Percentiles rank a stretch among this genome's conserved stretches.
Conservation (phyloP, 1,139 yeast species). For the Taphrina betulina region DNA sequence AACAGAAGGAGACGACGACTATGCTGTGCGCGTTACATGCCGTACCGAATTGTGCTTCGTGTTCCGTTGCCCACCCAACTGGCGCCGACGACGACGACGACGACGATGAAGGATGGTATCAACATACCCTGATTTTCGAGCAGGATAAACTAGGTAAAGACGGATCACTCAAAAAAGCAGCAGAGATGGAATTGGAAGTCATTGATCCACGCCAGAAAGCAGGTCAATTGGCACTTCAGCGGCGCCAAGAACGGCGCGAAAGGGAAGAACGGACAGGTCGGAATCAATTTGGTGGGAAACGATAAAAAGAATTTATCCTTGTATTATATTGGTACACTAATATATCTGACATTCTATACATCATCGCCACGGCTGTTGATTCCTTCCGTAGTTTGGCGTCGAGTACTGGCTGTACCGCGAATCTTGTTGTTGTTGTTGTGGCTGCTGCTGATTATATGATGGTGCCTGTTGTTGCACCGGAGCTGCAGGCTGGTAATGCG, state of each 20-base stretch:
- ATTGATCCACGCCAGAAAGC: constrained; percentile 36
- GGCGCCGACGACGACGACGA: constrained; percentile 40
- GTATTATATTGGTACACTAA: neutral
- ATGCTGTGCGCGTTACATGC: constrained; percentile 40
- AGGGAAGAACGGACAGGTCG: constrained; percentile 15
- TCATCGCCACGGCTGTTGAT: neutral
- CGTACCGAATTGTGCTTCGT: constrained; percentile 39
- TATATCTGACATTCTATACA: neutral
- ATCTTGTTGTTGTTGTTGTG: constrained; percentile 1
- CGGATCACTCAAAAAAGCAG: constrained; percentile 21
- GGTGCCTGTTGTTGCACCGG: neutral
- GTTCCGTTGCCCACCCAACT: constrained; percentile 39
- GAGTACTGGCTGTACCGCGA: neutral
- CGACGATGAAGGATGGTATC: constrained; percentile 33
- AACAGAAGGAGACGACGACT: constrained; percentile 16
- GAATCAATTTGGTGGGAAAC: too few relatives aligned
- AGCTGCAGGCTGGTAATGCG: neutral
- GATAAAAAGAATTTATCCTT: too few relatives aligned
- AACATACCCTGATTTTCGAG: constrained; percentile 36
- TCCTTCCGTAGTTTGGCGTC: neutral
- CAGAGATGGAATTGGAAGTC: constrained; percentile 31
- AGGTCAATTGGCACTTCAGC: constrained; percentile 4
- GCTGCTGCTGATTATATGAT: neutral
- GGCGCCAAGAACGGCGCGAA: constrained; percentile 1
- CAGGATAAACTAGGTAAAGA: constrained; percentile 36